phyloP scores from a whole-genome alignment of 225 moss, liverwort and hornwort species.

The Pseudoscleropodium purum region DNA sequence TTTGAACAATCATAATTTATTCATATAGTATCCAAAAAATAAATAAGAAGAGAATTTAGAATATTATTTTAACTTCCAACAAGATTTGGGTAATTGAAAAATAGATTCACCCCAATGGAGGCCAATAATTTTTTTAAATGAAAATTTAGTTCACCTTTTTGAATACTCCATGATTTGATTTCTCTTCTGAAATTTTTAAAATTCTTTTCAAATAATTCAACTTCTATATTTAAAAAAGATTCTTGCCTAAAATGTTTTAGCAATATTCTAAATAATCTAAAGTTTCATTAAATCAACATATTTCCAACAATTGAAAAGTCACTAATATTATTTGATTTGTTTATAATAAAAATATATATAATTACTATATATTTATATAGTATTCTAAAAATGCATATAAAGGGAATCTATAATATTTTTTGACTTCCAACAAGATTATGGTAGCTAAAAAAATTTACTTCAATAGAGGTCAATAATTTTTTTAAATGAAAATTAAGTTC shows the following conservation, averaged over 20 bases:
- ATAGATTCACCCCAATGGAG: accelerated
- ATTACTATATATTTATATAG: background rate
- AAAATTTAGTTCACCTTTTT: background rate
- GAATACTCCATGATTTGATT: accelerated
- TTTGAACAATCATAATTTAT: background rate
- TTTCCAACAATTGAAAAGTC: background rate
- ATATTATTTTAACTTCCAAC: background rate
- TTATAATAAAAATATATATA: too few species aligned
- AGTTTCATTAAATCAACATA: accelerated
- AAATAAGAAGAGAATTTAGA: background rate
- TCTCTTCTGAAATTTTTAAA: too few species aligned
- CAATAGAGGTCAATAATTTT: background rate
- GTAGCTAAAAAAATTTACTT: background rate
- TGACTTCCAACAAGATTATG: background rate
- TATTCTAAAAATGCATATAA: background rate
- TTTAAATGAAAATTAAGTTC: background rate
- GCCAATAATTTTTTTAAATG: too few species aligned
- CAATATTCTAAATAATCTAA: background rate
- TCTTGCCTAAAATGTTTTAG: accelerated
- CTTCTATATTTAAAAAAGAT: background rate
- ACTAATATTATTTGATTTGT: too few species aligned
- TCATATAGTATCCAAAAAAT: too few species aligned
- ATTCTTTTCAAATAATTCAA: background rate
- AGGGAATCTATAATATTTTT: background rate
- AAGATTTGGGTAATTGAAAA: background rate